Base-by-base conservation (phyloP, 768 basidiomycete genomes). In the Saitozyma sp. region DNA sequence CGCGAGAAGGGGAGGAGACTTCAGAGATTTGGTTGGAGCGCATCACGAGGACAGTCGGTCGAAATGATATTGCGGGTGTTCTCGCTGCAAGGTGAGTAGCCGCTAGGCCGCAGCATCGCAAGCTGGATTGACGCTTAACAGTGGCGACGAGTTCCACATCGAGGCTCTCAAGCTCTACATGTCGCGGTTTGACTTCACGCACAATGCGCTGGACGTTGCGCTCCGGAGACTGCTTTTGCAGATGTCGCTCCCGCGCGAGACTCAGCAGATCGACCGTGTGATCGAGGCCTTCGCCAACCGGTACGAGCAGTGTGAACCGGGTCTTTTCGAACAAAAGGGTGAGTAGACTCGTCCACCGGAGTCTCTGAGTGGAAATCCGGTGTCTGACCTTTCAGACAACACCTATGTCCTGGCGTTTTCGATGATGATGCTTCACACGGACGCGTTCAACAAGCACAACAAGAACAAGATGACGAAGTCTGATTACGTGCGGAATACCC, bases 391-490 rank as follows among this genome's bases (percentile, higher is more conserved):
- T 29, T 29, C 41, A 94, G 93, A 96, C 73, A 88, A 95, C 70
- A 90, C 95, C 10, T 97, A 98, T 80, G 90, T 98, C 56, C 83
- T 98, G 52, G 92, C 95, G 11, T 98, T 97, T 81, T 97, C 95
- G 70, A 83, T 97, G 75, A 96, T 98, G 71, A 98, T 99, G 95
- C 83, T 97, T 54, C 94, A 98, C 76, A 99, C 96, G 16, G 96
- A 99, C 75, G 91, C 89, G 6, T 98, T 98, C 84, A 99, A 99
- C 81, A 91, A 89, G 80, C 91, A 91, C 65, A 98, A 98, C 81
- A 97, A 90, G 81, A 88, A 87, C 56, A 98, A 98, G 82, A 99
- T 99, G 96, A 86, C 89, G 43, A 97, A 95, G 78, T 83, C 86
- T 1, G 94, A 95, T 74, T 99, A 98, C 74, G 83, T 97, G 71